Evolutionary conservation across 2,329 filamentous ascomycete genomes (phyloP), one percentile per base, ranked within the genome.

Genomic region (Metarhizium brunneum): DNA sequence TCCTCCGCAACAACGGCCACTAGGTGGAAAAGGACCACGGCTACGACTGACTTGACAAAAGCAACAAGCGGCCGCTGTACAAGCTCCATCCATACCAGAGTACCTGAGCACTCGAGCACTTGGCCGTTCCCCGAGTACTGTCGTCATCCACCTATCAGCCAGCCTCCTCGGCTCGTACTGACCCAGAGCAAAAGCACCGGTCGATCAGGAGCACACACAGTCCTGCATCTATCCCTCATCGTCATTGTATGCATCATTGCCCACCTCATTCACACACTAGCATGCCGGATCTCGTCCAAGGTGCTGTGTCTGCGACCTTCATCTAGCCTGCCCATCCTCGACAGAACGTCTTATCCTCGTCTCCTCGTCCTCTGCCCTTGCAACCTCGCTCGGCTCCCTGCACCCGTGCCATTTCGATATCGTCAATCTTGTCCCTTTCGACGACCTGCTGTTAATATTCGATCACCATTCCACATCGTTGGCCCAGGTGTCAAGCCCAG

Each of bases 181-280:
- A 35, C 32, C 32, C 32, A 35, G 32, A 7, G 43, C n/a, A 47
- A 48, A 48, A 30, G 45, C 42, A 25, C 2, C n/a, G 16, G 18
- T 25, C 40, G 36, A n/a, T 50, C 10, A 47, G 32, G 30, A 52
- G 42, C 54, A 52, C 48, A 35, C 32, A 25, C 47, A 42, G 7
- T 50, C 51, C 47, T 32, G 47, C 54, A 52, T 40, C 51, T 55
- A 51, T 36, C 53, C 25, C 53, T 29, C 49, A 47, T 47, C 56
- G 53, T 55, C 50, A 52, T 57, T 57, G 53, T 50, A 47, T 55
- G 45, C 45, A 55, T 52, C 56, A 54, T 52, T 52, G 53, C 56
- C 51, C 53, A 49, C 50, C 53, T 48, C 48, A 29, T 30, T 29
- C 32, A 36, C 53, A 20, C 49, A 50, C 52, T 47, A 56, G 35